Evolutionary conservation across 306 rosid genomes (phyloP).

Genomic region (Biancaea sappan): DNA sequence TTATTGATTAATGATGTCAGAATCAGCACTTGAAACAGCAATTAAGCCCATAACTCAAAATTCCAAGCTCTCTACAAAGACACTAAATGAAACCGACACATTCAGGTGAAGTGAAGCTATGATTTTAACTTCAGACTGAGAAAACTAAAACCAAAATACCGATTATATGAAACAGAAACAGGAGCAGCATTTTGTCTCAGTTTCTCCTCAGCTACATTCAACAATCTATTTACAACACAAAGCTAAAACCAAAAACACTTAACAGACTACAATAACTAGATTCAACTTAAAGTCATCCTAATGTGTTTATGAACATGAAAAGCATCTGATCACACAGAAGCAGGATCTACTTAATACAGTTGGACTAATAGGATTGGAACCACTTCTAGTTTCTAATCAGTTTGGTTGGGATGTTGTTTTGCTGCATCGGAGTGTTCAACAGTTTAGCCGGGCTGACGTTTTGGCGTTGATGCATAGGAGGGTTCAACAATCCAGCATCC

Average conservation of each 20-base stretch:
- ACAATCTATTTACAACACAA: slow-evolving; percentile 63
- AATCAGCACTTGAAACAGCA: slow-evolving; percentile 19
- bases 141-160: not conserved
- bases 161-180: not conserved
- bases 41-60: not conserved
- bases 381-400: slow-evolving; percentile 54
- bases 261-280: slow-evolving; percentile 33
- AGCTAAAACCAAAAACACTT: slow-evolving; percentile 37
- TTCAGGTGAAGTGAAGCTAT: not conserved
- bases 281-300: slow-evolving; percentile 44
- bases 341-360: slow-evolving; percentile 43
- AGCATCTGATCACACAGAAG: slow-evolving; percentile 46
- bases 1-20: too few relatives aligned
- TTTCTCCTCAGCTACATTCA: slow-evolving; percentile 43
- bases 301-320: slow-evolving; percentile 45
- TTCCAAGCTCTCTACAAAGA: not conserved
- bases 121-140: not conserved
- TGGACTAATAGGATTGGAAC: slow-evolving; percentile 23
- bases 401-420: slow-evolving; percentile 35
- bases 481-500: slow-evolving; percentile 52
- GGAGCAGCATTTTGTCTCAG: slow-evolving; percentile 37
- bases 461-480: slow-evolving; percentile 51
- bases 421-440: slow-evolving; percentile 39
- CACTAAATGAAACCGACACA: not conserved
- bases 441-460: slow-evolving; percentile 40